Conservation (phyloP, 441 rosid genomes). For the Pelargonium cotyledonis region DNA sequence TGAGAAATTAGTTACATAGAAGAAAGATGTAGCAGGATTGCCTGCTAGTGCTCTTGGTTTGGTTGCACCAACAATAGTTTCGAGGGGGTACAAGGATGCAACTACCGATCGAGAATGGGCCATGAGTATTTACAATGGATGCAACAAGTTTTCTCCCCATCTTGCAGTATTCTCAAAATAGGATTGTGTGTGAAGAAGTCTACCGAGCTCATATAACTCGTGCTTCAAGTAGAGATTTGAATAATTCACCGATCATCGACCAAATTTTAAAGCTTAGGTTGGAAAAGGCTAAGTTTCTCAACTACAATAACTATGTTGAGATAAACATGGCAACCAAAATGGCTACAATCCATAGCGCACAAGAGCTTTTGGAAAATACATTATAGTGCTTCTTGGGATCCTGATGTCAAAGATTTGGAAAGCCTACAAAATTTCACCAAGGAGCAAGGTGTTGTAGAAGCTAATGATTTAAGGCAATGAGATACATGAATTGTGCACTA, state of each 20-base stretch:
- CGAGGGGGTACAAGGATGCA: conserved; percentile 83
- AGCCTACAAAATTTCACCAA: conserved; percentile 65
- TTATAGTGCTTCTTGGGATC: conserved; percentile 73
- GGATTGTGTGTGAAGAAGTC: conserved; percentile 75
- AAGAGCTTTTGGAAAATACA: conserved; percentile 78
- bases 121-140: conserved; percentile 80
- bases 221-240: conserved; percentile 70
- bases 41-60: conserved; percentile 76
- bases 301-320: conserved; percentile 82
- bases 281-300: conserved; percentile 77
- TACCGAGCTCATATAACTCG: conserved; percentile 61
- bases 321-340: conserved; percentile 92
- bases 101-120: conserved; percentile 79
- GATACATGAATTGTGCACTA: too few relatives aligned
- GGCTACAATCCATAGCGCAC: conserved; percentile 85
- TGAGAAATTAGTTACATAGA: conserved; percentile 66
- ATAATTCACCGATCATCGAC: conserved; percentile 64
- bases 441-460: conserved; percentile 63
- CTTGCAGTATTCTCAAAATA: conserved; percentile 77
- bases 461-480: conserved; percentile 58
- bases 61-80: conserved; percentile 76
- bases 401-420: conserved; percentile 80
- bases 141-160: conserved; percentile 70
- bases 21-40: conserved; percentile 69
- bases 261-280: conserved; percentile 65